These are phyloP conservation scores for Anisogramma anomala DNA, from an alignment of 2,329 filamentous ascomycete genomes.

Conservation along the genomic window DNA sequence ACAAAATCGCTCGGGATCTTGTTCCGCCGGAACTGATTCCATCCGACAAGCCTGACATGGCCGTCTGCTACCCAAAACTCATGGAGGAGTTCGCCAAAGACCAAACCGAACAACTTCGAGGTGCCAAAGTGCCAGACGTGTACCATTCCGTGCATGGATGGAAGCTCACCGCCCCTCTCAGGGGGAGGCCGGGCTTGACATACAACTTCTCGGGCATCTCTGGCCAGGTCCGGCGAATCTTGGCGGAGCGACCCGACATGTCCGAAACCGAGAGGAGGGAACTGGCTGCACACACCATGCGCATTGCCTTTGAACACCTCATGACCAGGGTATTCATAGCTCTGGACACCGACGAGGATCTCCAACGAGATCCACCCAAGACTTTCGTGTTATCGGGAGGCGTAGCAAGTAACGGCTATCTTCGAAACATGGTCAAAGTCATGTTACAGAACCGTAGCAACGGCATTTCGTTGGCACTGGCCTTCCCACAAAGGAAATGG, in stretches of 20 bases:
- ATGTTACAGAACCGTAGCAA: slow-evolving; percentile 55
- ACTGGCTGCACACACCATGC: slow-evolving; percentile 65
- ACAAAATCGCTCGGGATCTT: slow-evolving; percentile 72
- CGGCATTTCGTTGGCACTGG: too few relatives aligned
- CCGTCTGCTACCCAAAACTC: slow-evolving; percentile 68
- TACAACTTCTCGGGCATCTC: slow-evolving; percentile 70
- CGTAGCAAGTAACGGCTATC: slow-evolving; percentile 74
- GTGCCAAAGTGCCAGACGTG: too few relatives aligned
- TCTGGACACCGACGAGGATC: slow-evolving; percentile 28
- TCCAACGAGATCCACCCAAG: slow-evolving; percentile 24
- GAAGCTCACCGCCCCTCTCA: slow-evolving; percentile 57
- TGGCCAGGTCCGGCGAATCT: slow-evolving; percentile 44
- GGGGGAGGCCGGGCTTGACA: slow-evolving; percentile 42
- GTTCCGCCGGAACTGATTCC: slow-evolving; percentile 51
- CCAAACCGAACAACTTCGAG: too few relatives aligned
- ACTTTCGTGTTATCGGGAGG: slow-evolving; percentile 80
- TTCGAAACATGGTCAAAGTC: slow-evolving; percentile 52
- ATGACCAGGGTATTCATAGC: slow-evolving; percentile 62
- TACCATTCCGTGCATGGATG: slow-evolving; percentile 38
- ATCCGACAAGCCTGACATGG: slow-evolving; percentile 26
- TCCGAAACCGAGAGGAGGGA: slow-evolving; percentile 48
- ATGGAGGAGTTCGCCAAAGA: slow-evolving; percentile 51
- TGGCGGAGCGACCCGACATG: slow-evolving; percentile 23
- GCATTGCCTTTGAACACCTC: slow-evolving; percentile 77
- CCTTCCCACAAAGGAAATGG: slow-evolving; percentile 56